phyloP scores from a whole-genome alignment of 2,329 filamentous ascomycete genomes.

The Claviceps sp. region DNA sequence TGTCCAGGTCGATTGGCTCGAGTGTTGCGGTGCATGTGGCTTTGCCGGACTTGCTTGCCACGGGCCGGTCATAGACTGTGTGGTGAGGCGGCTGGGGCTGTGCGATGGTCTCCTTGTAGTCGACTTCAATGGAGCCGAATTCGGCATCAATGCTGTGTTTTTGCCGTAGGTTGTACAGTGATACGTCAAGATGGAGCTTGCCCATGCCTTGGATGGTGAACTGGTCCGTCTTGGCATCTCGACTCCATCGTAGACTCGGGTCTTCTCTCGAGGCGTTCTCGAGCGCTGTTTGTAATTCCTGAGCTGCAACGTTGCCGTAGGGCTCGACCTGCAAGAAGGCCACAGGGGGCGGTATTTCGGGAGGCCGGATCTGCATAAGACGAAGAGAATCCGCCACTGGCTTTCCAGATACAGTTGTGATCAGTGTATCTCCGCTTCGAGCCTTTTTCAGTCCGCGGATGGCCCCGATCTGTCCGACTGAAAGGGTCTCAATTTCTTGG shows the following conservation, averaged over 20 bases:
- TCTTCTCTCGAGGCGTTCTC: conserved; percentile 77
- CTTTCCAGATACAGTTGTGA: conserved; percentile 52
- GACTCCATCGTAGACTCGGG: conserved; percentile 72
- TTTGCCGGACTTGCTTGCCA: conserved; percentile 68
- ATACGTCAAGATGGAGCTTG: conserved; percentile 87
- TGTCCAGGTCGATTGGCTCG: conserved; percentile 40
- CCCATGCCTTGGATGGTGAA: conserved; percentile 95
- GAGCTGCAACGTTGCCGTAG: conserved; percentile 63
- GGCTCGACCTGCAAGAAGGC: conserved; percentile 93
- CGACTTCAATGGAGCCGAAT: conserved; percentile 88
- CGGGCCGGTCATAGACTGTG: conserved; percentile 60
- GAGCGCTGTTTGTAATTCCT: conserved; percentile 63
- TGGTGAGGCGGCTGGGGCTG: conserved; percentile 41
- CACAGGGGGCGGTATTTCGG: conserved; percentile 81
- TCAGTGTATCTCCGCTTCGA: conserved; percentile 85
- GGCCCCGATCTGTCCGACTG: conserved; percentile 84
- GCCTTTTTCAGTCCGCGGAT: conserved; percentile 80
- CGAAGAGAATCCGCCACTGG: conserved; percentile 56
- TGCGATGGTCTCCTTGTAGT: conserved; percentile 76
- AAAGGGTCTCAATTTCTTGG: conserved; percentile 67
- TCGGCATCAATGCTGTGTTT: conserved; percentile 77
- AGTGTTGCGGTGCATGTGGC: conserved; percentile 61
- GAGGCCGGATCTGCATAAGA: conserved; percentile 71
- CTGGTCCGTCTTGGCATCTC: conserved; percentile 83
- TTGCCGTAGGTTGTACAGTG: conserved; percentile 72